Percentiles rank a stretch among this genome's conserved stretches.
These are phyloP conservation scores for Bacidia gigantensis DNA, from an alignment of 495 filamentous ascomycete species.

Conservation along the genomic window DNA sequence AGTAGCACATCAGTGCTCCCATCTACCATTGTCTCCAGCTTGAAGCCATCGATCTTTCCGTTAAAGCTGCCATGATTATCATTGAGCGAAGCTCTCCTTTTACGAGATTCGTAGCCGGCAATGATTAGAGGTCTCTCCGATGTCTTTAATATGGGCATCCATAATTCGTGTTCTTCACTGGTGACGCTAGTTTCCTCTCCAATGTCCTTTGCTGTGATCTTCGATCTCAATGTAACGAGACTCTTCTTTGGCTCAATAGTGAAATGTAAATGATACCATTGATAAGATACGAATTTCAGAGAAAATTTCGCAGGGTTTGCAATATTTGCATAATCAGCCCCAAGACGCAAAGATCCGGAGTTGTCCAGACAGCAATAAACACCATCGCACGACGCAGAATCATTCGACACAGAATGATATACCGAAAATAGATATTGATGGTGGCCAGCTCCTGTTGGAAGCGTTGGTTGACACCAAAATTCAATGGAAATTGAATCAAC, in stretches of 20 bases:
- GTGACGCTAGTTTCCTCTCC: neutral
- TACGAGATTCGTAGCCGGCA: neutral
- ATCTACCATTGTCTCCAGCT: neutral
- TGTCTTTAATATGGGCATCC: too few relatives aligned
- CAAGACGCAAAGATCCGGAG: neutral
- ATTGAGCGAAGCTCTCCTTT: neutral
- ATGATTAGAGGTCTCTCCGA: constrained; percentile 1
- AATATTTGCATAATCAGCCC: neutral
- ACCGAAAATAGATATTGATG: constrained; percentile 10
- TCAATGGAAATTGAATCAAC: constrained; percentile 1
- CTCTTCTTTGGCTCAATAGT: neutral
- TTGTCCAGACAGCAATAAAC: neutral
- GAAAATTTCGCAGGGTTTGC: neutral
- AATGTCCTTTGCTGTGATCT: constrained; percentile 1
- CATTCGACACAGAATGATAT: too few relatives aligned
- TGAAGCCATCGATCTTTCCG: constrained; percentile 9
- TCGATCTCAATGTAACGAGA: neutral
- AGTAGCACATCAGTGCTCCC: neutral
- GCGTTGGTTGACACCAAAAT: constrained; percentile 10
- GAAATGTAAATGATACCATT: constrained; percentile 9
- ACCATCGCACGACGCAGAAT: neutral
- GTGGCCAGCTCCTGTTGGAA: constrained; percentile 3
- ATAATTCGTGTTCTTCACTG: neutral
- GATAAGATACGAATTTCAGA: neutral
- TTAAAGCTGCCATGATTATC: constrained; percentile 4